A percentile compares a stretch with the other conserved stretches of the same genome.
These are phyloP conservation scores for Boletus insuetus DNA, from an alignment of 768 basidiomycete genomes.

Conservation along the genomic window DNA sequence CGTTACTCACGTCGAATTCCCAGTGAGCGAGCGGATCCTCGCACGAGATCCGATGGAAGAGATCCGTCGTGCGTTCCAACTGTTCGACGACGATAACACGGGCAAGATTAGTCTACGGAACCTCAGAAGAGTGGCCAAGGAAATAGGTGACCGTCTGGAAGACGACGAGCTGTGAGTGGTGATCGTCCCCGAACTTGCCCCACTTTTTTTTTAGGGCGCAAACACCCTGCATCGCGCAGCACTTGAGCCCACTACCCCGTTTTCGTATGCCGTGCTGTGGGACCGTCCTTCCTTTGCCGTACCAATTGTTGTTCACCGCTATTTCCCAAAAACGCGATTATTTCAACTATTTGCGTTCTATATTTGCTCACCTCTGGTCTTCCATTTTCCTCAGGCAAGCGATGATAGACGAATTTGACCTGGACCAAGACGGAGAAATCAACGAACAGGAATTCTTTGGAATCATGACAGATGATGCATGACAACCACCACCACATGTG, in stretches of 20 bases:
- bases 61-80: constrained; percentile 90
- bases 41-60: constrained; percentile 96
- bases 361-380: constrained; percentile 33
- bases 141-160: constrained; percentile 91
- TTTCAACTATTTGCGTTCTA: constrained; percentile 13
- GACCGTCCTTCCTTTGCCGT: constrained; percentile 15
- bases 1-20: constrained; percentile 20
- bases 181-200: constrained; percentile 3
- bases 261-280: constrained; percentile 26
- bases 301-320: constrained; percentile 26
- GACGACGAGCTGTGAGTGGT: constrained; percentile 91
- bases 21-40: constrained; percentile 94
- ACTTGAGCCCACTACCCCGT: constrained; percentile 27
- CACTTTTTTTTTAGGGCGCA: constrained; percentile 14
- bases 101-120: constrained; percentile 93
- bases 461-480: constrained; percentile 94
- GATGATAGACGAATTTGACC: constrained; percentile 99
- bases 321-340: constrained; percentile 16
- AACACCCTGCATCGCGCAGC: constrained; percentile 22
- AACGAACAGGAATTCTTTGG: constrained; percentile 95
- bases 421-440: constrained; percentile 98
- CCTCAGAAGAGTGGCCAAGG: constrained; percentile 90
- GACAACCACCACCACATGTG: constrained; percentile 8
- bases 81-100: constrained; percentile 95
- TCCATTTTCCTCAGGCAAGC: constrained; percentile 70